A percentile compares a stretch with the other conserved stretches of the same genome.
Conservation (phyloP, 352 stramenopile genomes). For the Peronosclerospora sorghi region DNA sequence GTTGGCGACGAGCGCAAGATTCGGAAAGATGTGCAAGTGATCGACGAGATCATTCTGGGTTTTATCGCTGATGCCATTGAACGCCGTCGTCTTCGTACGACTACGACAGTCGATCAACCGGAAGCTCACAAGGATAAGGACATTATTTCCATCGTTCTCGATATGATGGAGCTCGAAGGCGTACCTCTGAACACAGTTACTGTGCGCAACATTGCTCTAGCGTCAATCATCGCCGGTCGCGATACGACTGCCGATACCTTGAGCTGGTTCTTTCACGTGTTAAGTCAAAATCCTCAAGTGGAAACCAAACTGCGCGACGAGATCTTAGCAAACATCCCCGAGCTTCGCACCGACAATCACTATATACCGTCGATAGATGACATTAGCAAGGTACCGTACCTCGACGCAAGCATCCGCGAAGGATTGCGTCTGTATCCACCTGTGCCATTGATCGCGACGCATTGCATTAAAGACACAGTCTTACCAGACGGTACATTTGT, state of each 20-base stretch:
- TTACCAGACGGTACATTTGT: constrained; percentile 55
- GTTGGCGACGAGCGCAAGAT: constrained; percentile 27
- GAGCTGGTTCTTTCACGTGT: constrained; percentile 60
- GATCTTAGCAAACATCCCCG: constrained; percentile 19
- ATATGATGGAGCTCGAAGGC: constrained; percentile 13
- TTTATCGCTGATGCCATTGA: constrained; percentile 31
- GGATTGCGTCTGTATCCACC: constrained; percentile 55
- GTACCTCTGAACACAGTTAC: constrained; percentile 26
- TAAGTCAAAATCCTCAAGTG: constrained; percentile 39
- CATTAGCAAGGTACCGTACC: constrained; percentile 29
- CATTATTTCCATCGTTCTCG: constrained; percentile 44
- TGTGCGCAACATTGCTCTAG: constrained; percentile 69
- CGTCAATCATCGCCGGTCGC: constrained; percentile 69
- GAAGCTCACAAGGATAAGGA: constrained; percentile 8
- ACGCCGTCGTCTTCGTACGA: too few relatives aligned
- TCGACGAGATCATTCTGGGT: constrained; percentile 36
- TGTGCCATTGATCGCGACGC: constrained; percentile 31
- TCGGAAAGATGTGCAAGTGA: constrained; percentile 23
- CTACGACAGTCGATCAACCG: constrained; percentile 1
- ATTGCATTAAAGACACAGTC: constrained; percentile 14
- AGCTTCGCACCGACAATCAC: constrained; percentile 6
- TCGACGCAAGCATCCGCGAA: constrained; percentile 45
- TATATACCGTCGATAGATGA: constrained; percentile 33
- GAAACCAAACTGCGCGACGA: constrained; percentile 36
- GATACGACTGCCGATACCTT: constrained; percentile 69